Evolutionary conservation across 1,139 yeast species (phyloP).

Genomic region (Diutina siamensis): DNA sequence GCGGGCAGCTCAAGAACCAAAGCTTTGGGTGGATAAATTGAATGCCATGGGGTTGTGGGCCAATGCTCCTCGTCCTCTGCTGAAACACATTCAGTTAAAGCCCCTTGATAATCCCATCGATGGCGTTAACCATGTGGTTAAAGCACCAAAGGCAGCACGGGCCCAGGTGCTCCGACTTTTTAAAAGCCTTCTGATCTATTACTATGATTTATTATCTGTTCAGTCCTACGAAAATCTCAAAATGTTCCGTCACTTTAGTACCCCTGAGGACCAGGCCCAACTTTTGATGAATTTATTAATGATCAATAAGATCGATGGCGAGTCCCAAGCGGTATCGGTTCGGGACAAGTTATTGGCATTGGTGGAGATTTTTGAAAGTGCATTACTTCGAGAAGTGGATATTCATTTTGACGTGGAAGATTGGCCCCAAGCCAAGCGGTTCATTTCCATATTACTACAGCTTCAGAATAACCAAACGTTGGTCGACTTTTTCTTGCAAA

Average conservation of each 20-base stretch:
- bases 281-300: slow-evolving; percentile 28
- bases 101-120: slow-evolving; percentile 20
- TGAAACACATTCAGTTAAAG: slow-evolving; percentile 7
- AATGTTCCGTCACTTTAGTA: slow-evolving; percentile 34
- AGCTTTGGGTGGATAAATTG: slow-evolving; percentile 43
- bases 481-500: slow-evolving; percentile 35
- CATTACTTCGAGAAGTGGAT: slow-evolving; percentile 62
- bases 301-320: slow-evolving; percentile 28
- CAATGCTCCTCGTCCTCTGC: slow-evolving; percentile 11
- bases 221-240: slow-evolving; percentile 35
- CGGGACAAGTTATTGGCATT: slow-evolving; percentile 42
- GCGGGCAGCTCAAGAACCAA: slow-evolving; percentile 25
- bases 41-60: slow-evolving; percentile 40
- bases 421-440: slow-evolving; percentile 22
- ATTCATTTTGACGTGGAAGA: slow-evolving; percentile 43
- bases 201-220: slow-evolving; percentile 35
- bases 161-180: slow-evolving; percentile 32
- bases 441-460: slow-evolving; percentile 25
- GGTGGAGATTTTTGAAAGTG: slow-evolving; percentile 65
- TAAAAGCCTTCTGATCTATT: slow-evolving; percentile 30
- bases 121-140: slow-evolving; percentile 28
- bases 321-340: slow-evolving; percentile 13
- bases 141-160: slow-evolving; percentile 31
- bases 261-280: slow-evolving; percentile 39
- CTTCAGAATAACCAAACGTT: slow-evolving; percentile 33